Evolutionary conservation across 2,329 filamentous ascomycete genomes (phyloP), one percentile per base, ranked within the genome.

Genomic region (Aspergillus sp.): DNA sequence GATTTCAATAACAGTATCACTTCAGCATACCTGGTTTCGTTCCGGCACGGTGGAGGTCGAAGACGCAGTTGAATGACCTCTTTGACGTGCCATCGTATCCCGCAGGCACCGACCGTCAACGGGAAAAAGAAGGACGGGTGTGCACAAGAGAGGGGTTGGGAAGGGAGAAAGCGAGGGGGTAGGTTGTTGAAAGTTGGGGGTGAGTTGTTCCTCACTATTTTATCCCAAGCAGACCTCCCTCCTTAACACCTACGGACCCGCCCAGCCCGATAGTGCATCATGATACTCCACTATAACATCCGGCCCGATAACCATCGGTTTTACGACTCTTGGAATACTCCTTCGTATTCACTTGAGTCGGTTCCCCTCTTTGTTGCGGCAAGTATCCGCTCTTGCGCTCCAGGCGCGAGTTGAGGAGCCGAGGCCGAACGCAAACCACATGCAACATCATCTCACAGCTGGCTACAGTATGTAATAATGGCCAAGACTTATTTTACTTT

Each of bases 41-140:
- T 76, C 75, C 37, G 68, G 69, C 51, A 73, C 61, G 45, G 74
- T 76, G 21, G 74, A 72, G 19, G 65, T 64, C 15, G 72, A 71
- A 11, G 76, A 77, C 43, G 70, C 68, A 68, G 72, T 75, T 44
- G 76, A 78, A 14, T 69, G 62, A 54, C 71, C 70, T 62, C 76
- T 69, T 56, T 73, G 70, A 58, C 76, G 74, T 63, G 70, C 69
- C 76, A 78, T 77, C 60, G 61, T 63, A 60, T 52, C 19, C 19
- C 2, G 19, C 47, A 47, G 40, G 46, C 53, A 59, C 51, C 40
- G 40, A 52, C 51, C 59, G 55, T 52, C 21, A 47, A 59, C 37
- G 43, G 12, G 31, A 31, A 39, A 27, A 41, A 31, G 33, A n/a
- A 31, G 25, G 8, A 33, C 27, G 49, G 43, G 17, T 21, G n/a